Evolutionary conservation across 371 early-diverging fungal species (phyloP), one percentile per base, ranked within the genome.

Genomic region (Encephalitozoon romaleae): DNA sequence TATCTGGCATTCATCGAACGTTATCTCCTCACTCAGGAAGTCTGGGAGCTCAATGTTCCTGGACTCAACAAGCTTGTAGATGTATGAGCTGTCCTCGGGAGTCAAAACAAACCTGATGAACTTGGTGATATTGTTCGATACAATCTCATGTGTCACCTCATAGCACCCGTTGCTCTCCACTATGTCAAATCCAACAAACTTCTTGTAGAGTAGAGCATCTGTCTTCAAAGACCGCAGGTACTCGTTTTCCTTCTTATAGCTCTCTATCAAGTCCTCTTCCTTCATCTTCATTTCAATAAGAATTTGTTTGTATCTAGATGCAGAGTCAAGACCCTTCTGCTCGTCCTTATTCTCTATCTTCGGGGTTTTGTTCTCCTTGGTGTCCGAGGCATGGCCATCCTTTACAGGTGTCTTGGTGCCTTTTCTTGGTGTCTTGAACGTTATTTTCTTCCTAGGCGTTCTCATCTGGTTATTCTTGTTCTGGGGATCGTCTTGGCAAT

Each of bases 1-100:
- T 42, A 82, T 28, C 55, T 82, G 79, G 12, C 52, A 52, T 42
- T 74, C 53, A 9, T 71, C 73, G 55, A 82, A 82, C 38, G 71
- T 70, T 30, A 82, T 82, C 26, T 76, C 76, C 42, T 78, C 74
- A 9, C 59, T 39, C 9, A 82, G 64, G 30, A 70, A 75, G 15
- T 72, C 77, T 6, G 79, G 77, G 9, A 79, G 51, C 12, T 74
- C 75, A 9, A 72, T 45, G 23, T 77, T 77, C 23, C 64, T 67
- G 49, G 66, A 67, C 12, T 68, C 49, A 28, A 77, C 30, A 11
- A 70, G 55, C 18, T 45, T 75, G 55, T 82, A 82, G 5, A 70
- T 68, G 42, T 72, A 82, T 11, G 67, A 43, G 18, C 49, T 54
- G 26, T 76, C 69, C 21, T 67, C 67, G 15, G 55, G 59, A 2